These are phyloP conservation scores for Fusarium sp. DNA, from an alignment of 2,329 filamentous ascomycete species.

Conservation along the genomic window DNA sequence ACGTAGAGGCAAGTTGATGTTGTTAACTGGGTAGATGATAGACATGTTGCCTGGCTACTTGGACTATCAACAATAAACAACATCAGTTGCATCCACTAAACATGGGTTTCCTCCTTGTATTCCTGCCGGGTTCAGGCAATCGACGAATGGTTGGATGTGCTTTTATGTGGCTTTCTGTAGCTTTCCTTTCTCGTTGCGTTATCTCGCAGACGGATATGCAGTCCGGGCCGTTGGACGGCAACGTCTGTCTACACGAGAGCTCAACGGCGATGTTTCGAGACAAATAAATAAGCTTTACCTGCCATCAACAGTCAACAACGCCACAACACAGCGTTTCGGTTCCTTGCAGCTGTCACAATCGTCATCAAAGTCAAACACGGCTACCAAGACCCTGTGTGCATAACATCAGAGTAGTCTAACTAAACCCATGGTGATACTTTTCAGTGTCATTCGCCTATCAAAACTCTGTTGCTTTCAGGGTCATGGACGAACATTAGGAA, in stretches of 20 bases:
- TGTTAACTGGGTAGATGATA: slow-evolving; percentile 2
- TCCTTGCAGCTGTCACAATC: slow-evolving; percentile 6
- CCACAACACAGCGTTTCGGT: slow-evolving; percentile 21
- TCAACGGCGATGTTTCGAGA: slow-evolving; percentile 6
- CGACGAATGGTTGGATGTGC: not conserved
- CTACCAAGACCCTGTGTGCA: slow-evolving; percentile 16
- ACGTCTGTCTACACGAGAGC: slow-evolving; percentile 2
- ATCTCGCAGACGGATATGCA: slow-evolving; percentile 22
- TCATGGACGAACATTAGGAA: slow-evolving; percentile 15
- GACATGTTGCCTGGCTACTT: slow-evolving; percentile 10
- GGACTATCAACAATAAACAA: slow-evolving; percentile 13
- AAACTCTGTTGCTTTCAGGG: slow-evolving; percentile 27
- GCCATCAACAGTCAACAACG: slow-evolving; percentile 9
- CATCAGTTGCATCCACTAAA: not conserved
- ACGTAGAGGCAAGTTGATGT: not conserved
- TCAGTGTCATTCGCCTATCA: slow-evolving; percentile 10
- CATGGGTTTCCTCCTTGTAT: not conserved
- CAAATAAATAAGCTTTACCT: slow-evolving; percentile 19
- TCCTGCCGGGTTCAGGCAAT: not conserved
- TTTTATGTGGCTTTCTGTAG: slow-evolving; percentile 29
- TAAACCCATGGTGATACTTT: slow-evolving; percentile 17
- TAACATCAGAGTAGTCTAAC: not conserved
- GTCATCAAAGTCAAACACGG: slow-evolving; percentile 13
- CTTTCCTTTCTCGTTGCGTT: slow-evolving; percentile 16
- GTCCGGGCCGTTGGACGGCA: slow-evolving; percentile 17